Base-by-base conservation (phyloP, 768 basidiomycete genomes). In the Tricholomella constricta region DNA sequence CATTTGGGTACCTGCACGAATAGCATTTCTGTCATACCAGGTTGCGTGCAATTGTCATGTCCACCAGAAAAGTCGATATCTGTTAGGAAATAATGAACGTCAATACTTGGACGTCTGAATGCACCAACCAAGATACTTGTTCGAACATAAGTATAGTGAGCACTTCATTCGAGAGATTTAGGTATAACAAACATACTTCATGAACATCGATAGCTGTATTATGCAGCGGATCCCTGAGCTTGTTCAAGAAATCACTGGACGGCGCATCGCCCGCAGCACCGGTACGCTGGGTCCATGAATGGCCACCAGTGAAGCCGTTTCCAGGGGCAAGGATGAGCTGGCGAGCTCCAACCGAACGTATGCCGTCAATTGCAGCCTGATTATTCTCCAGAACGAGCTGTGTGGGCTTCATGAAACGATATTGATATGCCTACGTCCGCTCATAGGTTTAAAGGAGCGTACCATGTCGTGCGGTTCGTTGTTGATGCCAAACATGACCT, bases 391-490 rank as follows among this genome's bases (percentile, higher is more conserved):
- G 63, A n/a, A 78, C 48, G 11, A 78, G 64, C 14, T 73, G 58
- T 4, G 77, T 78, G 8, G 72, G 64, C 75, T 76, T 22, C 22
- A 38, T 14, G 31, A 35, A 11, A 47, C 31, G 14, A 29, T 12
- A 14, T 31, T 27, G n/a, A 25, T 32, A 46, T 19, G 14, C 2
- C 14, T 29, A 10, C 2, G 10, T 17, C 36, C 46, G 23, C 14
- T 14, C 40, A n/a, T n/a, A n/a, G n/a, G n/a, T 15, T 17, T 17
- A 8, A 48, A 23, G 17, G 42, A 27, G 45, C 55, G 4, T 44
- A 76, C 76, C 74, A 78, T 74, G 45, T 71, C 69, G 45, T 78
- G 76, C 4, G 77, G 76, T 49, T 78, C 76, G 57, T 78, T 78
- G 61, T 76, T 76, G 37, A 77, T 71, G 3, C 76, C 75, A 56